Conservation (phyloP, 192 early-diverging fungal genomes). For the Podila epigama region DNA sequence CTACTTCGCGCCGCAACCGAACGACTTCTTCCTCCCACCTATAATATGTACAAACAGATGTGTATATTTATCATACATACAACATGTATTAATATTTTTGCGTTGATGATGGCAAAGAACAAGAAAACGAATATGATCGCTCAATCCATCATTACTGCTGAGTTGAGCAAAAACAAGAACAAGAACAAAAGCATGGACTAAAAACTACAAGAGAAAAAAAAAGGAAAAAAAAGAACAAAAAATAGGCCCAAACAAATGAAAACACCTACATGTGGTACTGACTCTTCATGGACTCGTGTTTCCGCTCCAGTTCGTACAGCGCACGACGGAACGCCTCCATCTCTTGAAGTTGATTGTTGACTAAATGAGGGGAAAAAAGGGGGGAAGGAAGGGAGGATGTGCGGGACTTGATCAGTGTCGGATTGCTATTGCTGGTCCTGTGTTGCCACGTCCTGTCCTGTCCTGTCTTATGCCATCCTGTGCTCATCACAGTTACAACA, state of each 20-base stretch:
- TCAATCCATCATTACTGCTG: too few species aligned
- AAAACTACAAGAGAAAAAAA: too few species aligned
- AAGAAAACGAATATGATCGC: not conserved
- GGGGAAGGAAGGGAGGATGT: not conserved
- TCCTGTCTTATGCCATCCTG: too few species aligned
- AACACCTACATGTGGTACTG: conserved; percentile 65
- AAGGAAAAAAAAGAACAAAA: not conserved
- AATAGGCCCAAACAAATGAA: too few species aligned
- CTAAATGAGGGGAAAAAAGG: conserved; percentile 44
- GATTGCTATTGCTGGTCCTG: not conserved
- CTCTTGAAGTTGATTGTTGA: conserved; percentile 81
- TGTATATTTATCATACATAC: not conserved
- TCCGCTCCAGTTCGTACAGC: conserved; percentile 82
- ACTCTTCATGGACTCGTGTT: conserved; percentile 79
- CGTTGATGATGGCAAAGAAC: not conserved
- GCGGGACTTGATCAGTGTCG: too few species aligned
- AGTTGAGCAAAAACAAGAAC: too few species aligned
- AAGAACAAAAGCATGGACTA: too few species aligned
- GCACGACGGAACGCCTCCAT: conserved; percentile 79
- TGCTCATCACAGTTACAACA: not conserved
- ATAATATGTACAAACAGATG: not conserved
- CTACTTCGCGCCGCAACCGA: conserved; percentile 82
- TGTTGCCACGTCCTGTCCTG: not conserved
- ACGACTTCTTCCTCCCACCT: conserved; percentile 87
- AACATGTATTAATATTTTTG: too few species aligned